These are phyloP conservation scores for Globisporangium parvum DNA, from an alignment of 352 stramenopile species.

Conservation along the genomic window DNA sequence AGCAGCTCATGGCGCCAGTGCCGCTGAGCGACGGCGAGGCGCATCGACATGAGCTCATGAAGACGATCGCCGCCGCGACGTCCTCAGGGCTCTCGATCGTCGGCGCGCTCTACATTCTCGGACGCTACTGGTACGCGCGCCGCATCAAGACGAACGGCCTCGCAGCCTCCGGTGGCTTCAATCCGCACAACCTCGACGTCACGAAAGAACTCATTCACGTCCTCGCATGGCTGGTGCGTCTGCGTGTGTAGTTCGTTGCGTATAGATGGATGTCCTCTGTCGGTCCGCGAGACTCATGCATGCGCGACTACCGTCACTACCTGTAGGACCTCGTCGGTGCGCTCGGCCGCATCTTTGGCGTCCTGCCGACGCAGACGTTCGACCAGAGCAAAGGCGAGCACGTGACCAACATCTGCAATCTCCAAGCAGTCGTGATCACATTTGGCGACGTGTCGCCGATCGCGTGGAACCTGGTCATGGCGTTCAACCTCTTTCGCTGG, in stretches of 20 bases:
- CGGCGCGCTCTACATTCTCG: conserved; percentile 78
- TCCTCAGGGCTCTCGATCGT: conserved; percentile 79
- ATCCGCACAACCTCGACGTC: conserved; percentile 62
- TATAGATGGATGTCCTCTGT: no score
- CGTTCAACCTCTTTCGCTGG: conserved; percentile 77
- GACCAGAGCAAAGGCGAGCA: conserved; percentile 42
- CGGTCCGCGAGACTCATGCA: no score
- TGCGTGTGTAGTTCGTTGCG: no score
- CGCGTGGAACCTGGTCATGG: conserved; percentile 83
- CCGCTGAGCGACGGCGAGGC: conserved; percentile 6
- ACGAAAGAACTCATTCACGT: conserved; percentile 86
- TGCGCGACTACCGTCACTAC: no score
- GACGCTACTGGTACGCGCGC: conserved; percentile 72
- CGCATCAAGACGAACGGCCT: conserved; percentile 26
- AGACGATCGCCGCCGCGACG: conserved; percentile 54
- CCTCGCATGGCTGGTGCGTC: conserved; percentile 62
- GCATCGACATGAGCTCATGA: conserved; percentile 13
- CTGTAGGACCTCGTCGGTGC: conserved; percentile 73
- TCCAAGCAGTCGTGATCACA: conserved; percentile 75
- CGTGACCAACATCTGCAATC: conserved; percentile 55
- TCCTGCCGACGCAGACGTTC: conserved; percentile 62
- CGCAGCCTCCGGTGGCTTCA: conserved; percentile 15
- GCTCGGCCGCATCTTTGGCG: conserved; percentile 60
- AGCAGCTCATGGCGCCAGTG: conserved; percentile 1
- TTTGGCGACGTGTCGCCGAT: conserved; percentile 73